These are phyloP conservation scores for Alternaria solani DNA, from an alignment of 2,329 filamentous ascomycete genomes.

Conservation along the genomic window DNA sequence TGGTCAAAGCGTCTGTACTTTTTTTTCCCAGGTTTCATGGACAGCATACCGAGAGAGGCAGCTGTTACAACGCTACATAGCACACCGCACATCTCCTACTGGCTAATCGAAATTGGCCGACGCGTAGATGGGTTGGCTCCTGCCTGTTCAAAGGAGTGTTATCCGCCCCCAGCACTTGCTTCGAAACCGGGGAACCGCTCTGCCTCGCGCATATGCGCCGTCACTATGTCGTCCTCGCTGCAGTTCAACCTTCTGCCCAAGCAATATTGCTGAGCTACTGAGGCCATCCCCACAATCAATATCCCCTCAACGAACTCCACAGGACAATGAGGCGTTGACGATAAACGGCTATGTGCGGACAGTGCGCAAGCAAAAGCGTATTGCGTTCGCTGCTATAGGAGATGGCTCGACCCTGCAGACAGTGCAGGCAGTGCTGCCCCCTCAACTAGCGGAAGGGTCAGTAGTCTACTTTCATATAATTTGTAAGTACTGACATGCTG, in stretches of 20 bases:
- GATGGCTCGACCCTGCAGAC: constrained; percentile 85
- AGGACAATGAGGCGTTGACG: constrained; percentile 39
- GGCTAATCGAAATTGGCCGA: constrained; percentile 25
- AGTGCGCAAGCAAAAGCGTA: constrained; percentile 83
- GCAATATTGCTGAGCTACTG: constrained; percentile 59
- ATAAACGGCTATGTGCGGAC: constrained; percentile 84
- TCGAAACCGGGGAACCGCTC: constrained; percentile 26
- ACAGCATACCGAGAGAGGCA: constrained; percentile 24
- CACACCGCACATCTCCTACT: constrained; percentile 21
- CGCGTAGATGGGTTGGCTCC: constrained; percentile 43
- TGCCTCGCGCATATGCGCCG: constrained; percentile 24
- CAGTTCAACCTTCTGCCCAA: constrained; percentile 40
- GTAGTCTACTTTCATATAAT: constrained; percentile 42
- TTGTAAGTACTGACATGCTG: constrained; percentile 24
- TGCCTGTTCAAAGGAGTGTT: constrained; percentile 31
- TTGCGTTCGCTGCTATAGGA: constrained; percentile 82
- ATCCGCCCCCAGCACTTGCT: constrained; percentile 31
- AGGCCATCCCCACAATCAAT: constrained; percentile 57
- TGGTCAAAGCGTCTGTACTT: constrained; percentile 19
- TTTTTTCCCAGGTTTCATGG: constrained; percentile 25
- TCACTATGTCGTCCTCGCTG: constrained; percentile 35
- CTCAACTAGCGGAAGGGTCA: constrained; percentile 76
- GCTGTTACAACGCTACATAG: constrained; percentile 23
- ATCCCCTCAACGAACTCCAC: constrained; percentile 57
- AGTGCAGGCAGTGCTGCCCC: constrained; percentile 81